Percentiles rank a stretch among this genome's conserved stretches.
These are phyloP conservation scores for Cordyceps javanica DNA, from an alignment of 2,329 filamentous ascomycete species.

Conservation along the genomic window DNA sequence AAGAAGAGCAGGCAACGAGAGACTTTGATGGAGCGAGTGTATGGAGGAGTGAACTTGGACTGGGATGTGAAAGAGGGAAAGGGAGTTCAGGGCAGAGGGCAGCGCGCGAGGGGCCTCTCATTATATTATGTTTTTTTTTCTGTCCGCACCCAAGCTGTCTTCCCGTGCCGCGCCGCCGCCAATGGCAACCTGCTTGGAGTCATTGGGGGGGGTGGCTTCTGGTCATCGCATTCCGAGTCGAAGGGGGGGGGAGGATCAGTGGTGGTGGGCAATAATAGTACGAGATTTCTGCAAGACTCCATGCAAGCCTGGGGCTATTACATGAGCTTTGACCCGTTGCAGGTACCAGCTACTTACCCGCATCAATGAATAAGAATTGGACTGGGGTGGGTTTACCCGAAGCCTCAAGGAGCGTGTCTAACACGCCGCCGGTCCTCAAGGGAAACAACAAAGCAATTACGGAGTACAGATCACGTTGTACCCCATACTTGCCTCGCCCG, in stretches of 20 bases:
- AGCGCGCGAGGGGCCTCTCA: background rate
- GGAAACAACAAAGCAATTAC: too few relatives aligned
- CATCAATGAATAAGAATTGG: background rate
- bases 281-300: background rate
- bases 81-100: background rate
- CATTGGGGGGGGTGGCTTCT: background rate
- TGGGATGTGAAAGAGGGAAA: conserved; percentile 4
- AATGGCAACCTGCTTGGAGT: background rate
- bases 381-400: background rate
- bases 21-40: conserved; percentile 11
- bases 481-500: too few relatives aligned
- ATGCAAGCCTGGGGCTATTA: background rate
- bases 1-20: background rate
- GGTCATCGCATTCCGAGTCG: background rate
- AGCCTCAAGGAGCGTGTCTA: background rate
- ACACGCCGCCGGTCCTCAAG: background rate
- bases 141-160: background rate
- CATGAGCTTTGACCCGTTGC: background rate
- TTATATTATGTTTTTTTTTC: background rate
- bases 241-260: background rate
- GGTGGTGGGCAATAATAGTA: background rate
- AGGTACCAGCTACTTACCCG: background rate
- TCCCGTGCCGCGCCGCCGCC: background rate
- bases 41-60: conserved; percentile 13
- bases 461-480: too few relatives aligned